A percentile compares a stretch with the other conserved stretches of the same genome.
These are phyloP conservation scores for Beauveria pseudobassiana DNA, from an alignment of 2,329 filamentous ascomycete genomes.

Conservation along the genomic window DNA sequence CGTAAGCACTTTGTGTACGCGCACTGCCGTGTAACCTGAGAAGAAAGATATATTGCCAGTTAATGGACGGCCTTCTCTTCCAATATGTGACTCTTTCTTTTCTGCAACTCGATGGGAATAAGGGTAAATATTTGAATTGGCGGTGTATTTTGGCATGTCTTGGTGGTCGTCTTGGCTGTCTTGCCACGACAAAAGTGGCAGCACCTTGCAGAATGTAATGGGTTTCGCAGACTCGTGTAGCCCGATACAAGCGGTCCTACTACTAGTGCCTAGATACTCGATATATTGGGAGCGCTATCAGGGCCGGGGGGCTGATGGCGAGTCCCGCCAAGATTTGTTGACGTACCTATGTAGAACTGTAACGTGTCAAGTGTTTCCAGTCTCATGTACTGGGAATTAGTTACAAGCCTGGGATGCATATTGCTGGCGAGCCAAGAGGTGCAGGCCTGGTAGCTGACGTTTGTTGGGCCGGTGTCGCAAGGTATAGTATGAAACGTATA, in stretches of 20 bases:
- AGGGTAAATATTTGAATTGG: background rate
- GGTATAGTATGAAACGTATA: too few relatives aligned
- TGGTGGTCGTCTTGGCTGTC: conserved; percentile 3
- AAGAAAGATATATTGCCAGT: background rate
- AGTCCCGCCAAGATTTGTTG: background rate
- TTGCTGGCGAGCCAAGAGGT: background rate
- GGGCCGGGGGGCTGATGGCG: background rate
- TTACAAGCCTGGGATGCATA: background rate
- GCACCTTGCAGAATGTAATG: background rate
- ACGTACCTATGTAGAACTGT: background rate
- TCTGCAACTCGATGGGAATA: background rate
- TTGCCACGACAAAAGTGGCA: background rate
- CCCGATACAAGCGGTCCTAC: background rate
- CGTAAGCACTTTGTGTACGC: background rate
- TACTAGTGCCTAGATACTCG: too few relatives aligned
- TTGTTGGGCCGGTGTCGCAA: background rate
- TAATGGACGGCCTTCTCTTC: background rate
- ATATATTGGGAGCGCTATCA: background rate
- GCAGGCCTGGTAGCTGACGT: background rate
- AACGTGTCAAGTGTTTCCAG: background rate
- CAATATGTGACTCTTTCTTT: too few relatives aligned
- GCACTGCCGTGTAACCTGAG: background rate
- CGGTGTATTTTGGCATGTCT: background rate
- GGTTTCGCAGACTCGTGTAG: background rate
- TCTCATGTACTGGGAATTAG: background rate